Evolutionary conservation across 2,329 filamentous ascomycete species (phyloP).

Genomic region (Talaromyces sp.): DNA sequence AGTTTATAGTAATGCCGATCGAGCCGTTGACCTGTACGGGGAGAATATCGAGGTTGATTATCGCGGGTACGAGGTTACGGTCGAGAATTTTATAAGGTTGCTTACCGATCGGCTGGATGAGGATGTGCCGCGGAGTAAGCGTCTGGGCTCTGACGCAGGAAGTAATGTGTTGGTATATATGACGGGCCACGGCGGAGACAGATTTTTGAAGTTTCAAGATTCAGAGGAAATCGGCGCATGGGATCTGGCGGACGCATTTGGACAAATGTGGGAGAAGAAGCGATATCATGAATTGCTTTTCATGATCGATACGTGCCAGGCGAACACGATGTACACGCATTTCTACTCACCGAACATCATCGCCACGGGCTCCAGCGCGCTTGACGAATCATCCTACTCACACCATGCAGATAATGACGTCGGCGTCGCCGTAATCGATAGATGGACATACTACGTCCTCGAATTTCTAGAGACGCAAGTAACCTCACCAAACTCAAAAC

Average conservation of each 20-base stretch:
- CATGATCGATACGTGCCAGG: slow-evolving; percentile 99
- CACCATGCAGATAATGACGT: slow-evolving; percentile 98
- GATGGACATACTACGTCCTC: slow-evolving; percentile 97
- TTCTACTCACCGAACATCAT: slow-evolving; percentile 98
- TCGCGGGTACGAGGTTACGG: slow-evolving; percentile 94
- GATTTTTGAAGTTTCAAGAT: slow-evolving; percentile 98
- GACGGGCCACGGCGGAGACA: slow-evolving; percentile 96
- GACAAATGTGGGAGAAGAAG: slow-evolving; percentile 99
- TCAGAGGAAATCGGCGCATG: slow-evolving; percentile 96
- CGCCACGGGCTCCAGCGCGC: slow-evolving; percentile 91
- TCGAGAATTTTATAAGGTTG: slow-evolving; percentile 96
- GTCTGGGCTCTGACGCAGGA: slow-evolving; percentile 87
- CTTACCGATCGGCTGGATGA: slow-evolving; percentile 91
- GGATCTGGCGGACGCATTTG: slow-evolving; percentile 93
- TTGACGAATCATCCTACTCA: slow-evolving; percentile 94
- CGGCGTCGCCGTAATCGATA: slow-evolving; percentile 94
- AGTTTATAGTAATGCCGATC: slow-evolving; percentile 97
- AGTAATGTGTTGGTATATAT: slow-evolving; percentile 99
- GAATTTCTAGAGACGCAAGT: slow-evolving; percentile 94
- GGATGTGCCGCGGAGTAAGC: slow-evolving; percentile 91
- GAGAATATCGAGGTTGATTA: slow-evolving; percentile 99
- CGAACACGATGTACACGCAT: slow-evolving; percentile 98
- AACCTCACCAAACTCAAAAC: slow-evolving; percentile 77
- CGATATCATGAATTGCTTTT: slow-evolving; percentile 97
- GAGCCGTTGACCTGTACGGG: slow-evolving; percentile 91